phyloP scores from a whole-genome alignment of 306 rosid genomes.

The Citrullus amarus region DNA sequence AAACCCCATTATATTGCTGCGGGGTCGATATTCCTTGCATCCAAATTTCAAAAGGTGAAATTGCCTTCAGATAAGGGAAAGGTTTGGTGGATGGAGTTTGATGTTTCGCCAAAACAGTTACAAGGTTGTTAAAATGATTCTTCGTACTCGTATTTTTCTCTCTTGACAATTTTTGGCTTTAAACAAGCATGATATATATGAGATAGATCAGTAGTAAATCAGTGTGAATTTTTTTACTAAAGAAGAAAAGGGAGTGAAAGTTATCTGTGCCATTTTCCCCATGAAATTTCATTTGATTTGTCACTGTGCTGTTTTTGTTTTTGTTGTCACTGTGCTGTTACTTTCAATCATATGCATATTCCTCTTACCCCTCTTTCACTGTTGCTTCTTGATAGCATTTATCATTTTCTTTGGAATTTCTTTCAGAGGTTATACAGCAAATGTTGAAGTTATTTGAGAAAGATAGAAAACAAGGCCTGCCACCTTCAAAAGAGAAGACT shows the following conservation, averaged over 20 bases:
- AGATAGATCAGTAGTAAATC: background rate
- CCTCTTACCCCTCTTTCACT: background rate
- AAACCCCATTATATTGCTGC: slow-evolving; percentile 44
- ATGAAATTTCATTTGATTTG: background rate
- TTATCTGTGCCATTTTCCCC: background rate
- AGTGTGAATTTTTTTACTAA: background rate
- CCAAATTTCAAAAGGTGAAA: slow-evolving; percentile 33
- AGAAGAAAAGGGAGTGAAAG: background rate
- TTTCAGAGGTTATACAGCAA: slow-evolving; percentile 31
- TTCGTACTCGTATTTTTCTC: background rate
- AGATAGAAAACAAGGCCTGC: slow-evolving; percentile 12
- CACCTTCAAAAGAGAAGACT: slow-evolving; percentile 8
- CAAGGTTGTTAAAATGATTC: slow-evolving; percentile 19
- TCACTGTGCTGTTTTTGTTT: background rate
- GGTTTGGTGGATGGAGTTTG: slow-evolving; percentile 44
- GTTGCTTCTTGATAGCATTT: background rate
- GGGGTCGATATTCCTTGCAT: slow-evolving; percentile 41
- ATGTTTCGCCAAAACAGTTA: slow-evolving; percentile 30
- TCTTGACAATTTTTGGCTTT: background rate
- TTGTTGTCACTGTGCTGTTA: background rate
- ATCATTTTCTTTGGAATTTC: slow-evolving; percentile 3
- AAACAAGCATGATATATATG: background rate
- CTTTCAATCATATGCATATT: background rate
- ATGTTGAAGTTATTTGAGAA: slow-evolving; percentile 29
- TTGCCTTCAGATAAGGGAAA: slow-evolving; percentile 27